Conservation (phyloP, 179 eudicot genomes). For the Actinidia arguta region DNA sequence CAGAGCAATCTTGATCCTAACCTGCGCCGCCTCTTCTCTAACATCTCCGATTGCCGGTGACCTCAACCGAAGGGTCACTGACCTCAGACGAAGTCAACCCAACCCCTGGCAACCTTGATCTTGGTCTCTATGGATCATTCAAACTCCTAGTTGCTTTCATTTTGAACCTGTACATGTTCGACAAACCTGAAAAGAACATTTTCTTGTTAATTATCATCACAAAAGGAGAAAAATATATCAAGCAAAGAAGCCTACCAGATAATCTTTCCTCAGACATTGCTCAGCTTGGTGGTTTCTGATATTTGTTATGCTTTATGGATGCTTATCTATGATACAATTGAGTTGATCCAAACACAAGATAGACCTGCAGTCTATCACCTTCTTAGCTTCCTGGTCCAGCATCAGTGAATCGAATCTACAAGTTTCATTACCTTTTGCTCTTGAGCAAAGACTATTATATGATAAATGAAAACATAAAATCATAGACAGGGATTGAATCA, state of each 20-base stretch:
- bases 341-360: conserved; percentile 56
- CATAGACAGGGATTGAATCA: conserved; percentile 20
- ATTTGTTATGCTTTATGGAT: conserved; percentile 43
- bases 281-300: conserved; percentile 52
- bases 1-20: too few species aligned
- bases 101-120: too few species aligned
- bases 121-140: too few species aligned
- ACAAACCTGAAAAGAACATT: not conserved
- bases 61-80: too few species aligned
- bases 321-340: conserved; percentile 38
- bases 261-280: conserved; percentile 61
- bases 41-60: too few species aligned
- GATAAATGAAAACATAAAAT: not conserved
- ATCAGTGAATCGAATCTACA: conserved; percentile 78
- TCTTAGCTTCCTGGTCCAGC: conserved; percentile 56
- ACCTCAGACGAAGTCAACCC: too few species aligned
- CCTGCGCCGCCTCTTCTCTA: too few species aligned
- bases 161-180: not conserved
- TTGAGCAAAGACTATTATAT: not conserved
- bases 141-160: too few species aligned
- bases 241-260: conserved; percentile 49
- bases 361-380: conserved; percentile 49
- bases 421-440: not conserved
- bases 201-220: not conserved
- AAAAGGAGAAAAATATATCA: not conserved